phyloP scores from a whole-genome alignment of 2,329 filamentous ascomycete species.

The Lecanicillium sp. region DNA sequence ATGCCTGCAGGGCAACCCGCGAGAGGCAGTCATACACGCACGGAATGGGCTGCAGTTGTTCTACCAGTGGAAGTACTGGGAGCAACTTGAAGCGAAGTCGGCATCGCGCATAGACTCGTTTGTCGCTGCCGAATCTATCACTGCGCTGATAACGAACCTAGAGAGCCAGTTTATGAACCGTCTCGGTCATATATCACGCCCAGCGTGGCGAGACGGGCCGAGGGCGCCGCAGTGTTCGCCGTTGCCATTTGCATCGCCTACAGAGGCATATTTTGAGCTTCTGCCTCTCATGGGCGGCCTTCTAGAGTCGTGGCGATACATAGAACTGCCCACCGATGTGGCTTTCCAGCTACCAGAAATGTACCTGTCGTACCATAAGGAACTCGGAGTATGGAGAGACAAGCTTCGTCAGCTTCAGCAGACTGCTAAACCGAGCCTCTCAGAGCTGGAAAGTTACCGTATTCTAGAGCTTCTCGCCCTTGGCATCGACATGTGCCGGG shows the following conservation, averaged over 20 bases:
- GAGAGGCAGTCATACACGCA: slow-evolving; percentile 5
- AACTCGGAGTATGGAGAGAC: background rate
- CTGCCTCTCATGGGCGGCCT: background rate
- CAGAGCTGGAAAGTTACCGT: background rate
- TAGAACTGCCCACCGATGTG: background rate
- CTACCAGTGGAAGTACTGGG: slow-evolving; percentile 5
- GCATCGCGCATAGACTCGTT: background rate
- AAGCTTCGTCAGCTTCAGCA: background rate
- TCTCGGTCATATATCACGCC: background rate
- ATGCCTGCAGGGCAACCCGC: background rate
- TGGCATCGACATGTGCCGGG: background rate
- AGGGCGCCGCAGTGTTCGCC: background rate
- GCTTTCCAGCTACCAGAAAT: background rate
- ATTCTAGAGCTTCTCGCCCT: background rate
- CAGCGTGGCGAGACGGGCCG: background rate
- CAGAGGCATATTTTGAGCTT: slow-evolving; percentile 1
- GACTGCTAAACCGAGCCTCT: background rate
- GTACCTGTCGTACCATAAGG: background rate
- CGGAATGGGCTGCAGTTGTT: slow-evolving; percentile 4
- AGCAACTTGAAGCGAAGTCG: background rate
- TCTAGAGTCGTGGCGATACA: background rate
- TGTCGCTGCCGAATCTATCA: background rate
- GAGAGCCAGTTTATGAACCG: slow-evolving; percentile 1
- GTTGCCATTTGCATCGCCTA: background rate
- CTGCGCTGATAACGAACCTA: slow-evolving; percentile 2